A percentile compares a stretch with the other conserved stretches of the same genome.
Evolutionary conservation across 2,329 filamentous ascomycete species (phyloP).

Genomic region (Ceratocystis albifundus): DNA sequence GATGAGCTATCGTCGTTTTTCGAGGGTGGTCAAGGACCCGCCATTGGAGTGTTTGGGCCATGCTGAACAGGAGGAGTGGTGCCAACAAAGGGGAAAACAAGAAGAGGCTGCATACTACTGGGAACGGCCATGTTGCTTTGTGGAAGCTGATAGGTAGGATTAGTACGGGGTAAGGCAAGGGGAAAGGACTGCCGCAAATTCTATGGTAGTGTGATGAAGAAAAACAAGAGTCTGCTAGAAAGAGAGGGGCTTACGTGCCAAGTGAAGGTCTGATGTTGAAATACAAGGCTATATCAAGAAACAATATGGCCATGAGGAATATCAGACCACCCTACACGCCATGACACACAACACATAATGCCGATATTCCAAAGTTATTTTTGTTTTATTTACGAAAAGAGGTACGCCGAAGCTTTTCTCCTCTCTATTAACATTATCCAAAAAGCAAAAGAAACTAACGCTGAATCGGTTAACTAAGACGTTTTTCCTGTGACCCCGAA

Average conservation of each 20-base stretch:
- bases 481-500: conserved; percentile 11
- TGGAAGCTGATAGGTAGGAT: neutral
- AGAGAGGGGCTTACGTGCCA: too few relatives aligned
- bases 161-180: neutral
- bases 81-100: neutral
- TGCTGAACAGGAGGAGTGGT: conserved; percentile 27
- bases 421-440: conserved; percentile 1
- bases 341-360: too few relatives aligned
- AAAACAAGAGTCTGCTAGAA: too few relatives aligned
- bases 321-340: too few relatives aligned
- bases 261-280: too few relatives aligned
- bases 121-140: neutral
- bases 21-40: conserved; percentile 42
- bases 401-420: neutral
- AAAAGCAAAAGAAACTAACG: neutral
- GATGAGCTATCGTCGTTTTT: conserved; percentile 44
- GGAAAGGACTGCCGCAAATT: neutral
- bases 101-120: neutral
- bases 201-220: neutral
- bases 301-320: too few relatives aligned
- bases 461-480: conserved; percentile 9
- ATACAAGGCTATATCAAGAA: too few relatives aligned
- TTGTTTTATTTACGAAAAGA: neutral
- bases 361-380: neutral
- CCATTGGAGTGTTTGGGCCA: conserved; percentile 39